Evolutionary conservation across 78 protist species (phyloP), one percentile per base, ranked within the genome.

Genomic region (Cavenderia fasciculata): DNA sequence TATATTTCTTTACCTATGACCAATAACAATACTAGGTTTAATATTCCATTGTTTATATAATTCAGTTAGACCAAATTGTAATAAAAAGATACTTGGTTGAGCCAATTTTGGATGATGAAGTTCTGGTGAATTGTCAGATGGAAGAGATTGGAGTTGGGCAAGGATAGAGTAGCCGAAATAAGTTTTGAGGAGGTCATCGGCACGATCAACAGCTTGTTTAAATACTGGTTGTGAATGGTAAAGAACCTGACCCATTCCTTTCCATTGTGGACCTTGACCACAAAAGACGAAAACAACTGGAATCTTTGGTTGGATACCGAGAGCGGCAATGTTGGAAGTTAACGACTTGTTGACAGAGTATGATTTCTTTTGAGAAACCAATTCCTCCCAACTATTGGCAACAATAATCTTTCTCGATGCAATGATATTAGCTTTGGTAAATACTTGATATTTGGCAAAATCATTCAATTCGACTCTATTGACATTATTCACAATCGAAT

Each of bases 251-350:
- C 57, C 57, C 93, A 87, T 87, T 16, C 47, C 93, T 19, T 75
- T 76, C 93, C 93, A 87, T 70, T 87, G 93, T 49, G 93, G 93
- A 46, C 93, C 93, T 77, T 87, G 93, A 33, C 93, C 93, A 71
- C 63, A 59, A 59, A 87, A 87, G 4, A 87, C 93, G 23, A 62
- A 87, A 23, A 87, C 92, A 23, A 94, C 16, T 44, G 78, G 70
- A 3, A 70, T 74, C 29, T 49, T 43, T 27, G 49, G n/a, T 1
- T 12, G 6, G 25, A 62, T 33, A 34, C 62, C 44, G 4, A 72
- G 65, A 27, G 74, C 44, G 2, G 76, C 70, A 51, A 62, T 78
- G 7, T 66, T 77, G 11, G 87, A 77, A n/a, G 87, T 59, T 33
- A 66, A 27, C 18, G 75, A 19, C 2, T 74, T 51, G 0, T 2